Evolutionary conservation across 768 basidiomycete genomes (phyloP).

Genomic region (Trametes maxima): DNA sequence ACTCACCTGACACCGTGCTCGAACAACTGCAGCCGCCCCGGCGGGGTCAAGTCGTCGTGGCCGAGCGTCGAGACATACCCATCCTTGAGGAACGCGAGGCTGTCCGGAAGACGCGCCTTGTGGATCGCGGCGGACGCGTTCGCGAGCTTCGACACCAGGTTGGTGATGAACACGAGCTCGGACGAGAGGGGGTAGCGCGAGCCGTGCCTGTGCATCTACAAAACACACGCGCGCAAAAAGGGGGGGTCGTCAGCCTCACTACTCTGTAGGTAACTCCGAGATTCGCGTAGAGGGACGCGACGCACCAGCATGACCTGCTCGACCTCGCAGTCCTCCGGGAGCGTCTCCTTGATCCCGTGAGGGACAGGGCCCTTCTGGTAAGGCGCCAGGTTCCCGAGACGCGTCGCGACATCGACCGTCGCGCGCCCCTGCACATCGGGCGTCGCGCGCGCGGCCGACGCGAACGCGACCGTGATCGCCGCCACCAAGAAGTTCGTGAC

Average conservation of each 20-base stretch:
- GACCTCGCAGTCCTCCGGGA: slow-evolving; percentile 43
- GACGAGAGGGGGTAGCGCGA: slow-evolving; percentile 41
- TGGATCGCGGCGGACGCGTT: slow-evolving; percentile 29
- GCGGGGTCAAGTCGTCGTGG: slow-evolving; percentile 39
- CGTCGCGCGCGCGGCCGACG: slow-evolving; percentile 5
- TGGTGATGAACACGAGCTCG: slow-evolving; percentile 36
- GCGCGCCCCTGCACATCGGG: neutral
- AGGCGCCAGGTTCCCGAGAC: slow-evolving; percentile 41
- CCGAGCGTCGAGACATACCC: slow-evolving; percentile 39
- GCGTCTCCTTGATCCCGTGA: slow-evolving; percentile 31
- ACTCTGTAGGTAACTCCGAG: no score
- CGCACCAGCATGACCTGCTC: slow-evolving; percentile 43
- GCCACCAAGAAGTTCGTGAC: slow-evolving; percentile 1
- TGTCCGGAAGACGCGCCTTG: slow-evolving; percentile 34
- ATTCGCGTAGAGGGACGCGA: neutral
- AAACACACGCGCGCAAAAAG: neutral
- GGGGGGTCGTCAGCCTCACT: neutral
- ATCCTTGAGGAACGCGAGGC: slow-evolving; percentile 40
- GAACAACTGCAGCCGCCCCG: slow-evolving; percentile 43
- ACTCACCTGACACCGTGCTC: slow-evolving; percentile 42
- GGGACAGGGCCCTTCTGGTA: slow-evolving; percentile 37
- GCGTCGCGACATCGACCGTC: slow-evolving; percentile 20
- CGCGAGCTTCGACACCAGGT: slow-evolving; percentile 38
- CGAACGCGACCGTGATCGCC: slow-evolving; percentile 10
- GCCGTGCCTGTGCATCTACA: slow-evolving; percentile 46